Evolutionary conservation across 78 protist species (phyloP).

Genomic region (Dictyostelium discoideum): dicty_2.7 NC_007090.3:1056001-1056500

Average conservation of each 20-base stretch:
- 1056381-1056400: too few species aligned
- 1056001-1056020: not conserved
- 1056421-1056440: not conserved
- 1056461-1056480: too few species aligned
- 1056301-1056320: not conserved
- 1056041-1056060: not conserved
- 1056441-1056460: too few species aligned
- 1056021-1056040: not conserved
- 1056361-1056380: not conserved
- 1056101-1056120: conserved; percentile 54
- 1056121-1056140: not conserved
- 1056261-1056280: not conserved
- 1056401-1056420: not conserved
- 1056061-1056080: not conserved
- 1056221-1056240: not conserved
- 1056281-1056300: not conserved
- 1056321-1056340: not conserved
- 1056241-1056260: not conserved
- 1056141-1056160: not conserved
- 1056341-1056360: not conserved
- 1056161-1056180: not conserved
- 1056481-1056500: too few species aligned
- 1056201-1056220: not conserved
- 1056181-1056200: not conserved
- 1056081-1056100: conserved; percentile 15